Evolutionary conservation across 148 eudicot species (phyloP).

Genomic region (Chenopodium quinoa): DNA sequence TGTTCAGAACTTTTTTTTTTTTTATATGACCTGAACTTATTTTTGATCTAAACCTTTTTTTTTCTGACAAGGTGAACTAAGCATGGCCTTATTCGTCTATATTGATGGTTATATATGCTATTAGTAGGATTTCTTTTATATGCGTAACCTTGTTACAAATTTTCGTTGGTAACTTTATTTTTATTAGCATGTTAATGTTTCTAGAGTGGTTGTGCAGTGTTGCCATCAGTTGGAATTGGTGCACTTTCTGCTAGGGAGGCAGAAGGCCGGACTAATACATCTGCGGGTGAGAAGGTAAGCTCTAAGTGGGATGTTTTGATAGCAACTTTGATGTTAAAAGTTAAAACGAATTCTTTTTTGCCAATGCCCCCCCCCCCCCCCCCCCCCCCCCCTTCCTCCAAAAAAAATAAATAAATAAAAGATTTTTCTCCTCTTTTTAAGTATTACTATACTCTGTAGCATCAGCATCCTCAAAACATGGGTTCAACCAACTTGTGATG

Average conservation of each 20-base stretch:
- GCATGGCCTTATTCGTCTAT: neutral
- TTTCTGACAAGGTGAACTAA: no score
- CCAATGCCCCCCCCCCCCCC: neutral
- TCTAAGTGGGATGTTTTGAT: neutral
- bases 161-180: neutral
- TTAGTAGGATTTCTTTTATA: neutral
- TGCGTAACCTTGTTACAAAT: neutral
- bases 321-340: neutral
- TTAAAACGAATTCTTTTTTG: neutral
- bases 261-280: conserved; percentile 74
- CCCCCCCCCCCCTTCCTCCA: no score
- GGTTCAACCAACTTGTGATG: neutral
- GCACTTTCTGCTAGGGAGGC: conserved; percentile 97
- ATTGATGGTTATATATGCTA: neutral
- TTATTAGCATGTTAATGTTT: conserved; percentile 6
- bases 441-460: neutral
- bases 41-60: no score
- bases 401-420: no score
- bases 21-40: no score
- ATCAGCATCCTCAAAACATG: neutral
- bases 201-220: conserved; percentile 42
- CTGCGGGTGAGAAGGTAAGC: conserved; percentile 78
- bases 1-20: no score
- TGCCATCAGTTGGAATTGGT: conserved; percentile 88
- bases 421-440: neutral